Evolutionary conservation across 306 rosid species (phyloP).

Genomic region (Vicia faba): DNA sequence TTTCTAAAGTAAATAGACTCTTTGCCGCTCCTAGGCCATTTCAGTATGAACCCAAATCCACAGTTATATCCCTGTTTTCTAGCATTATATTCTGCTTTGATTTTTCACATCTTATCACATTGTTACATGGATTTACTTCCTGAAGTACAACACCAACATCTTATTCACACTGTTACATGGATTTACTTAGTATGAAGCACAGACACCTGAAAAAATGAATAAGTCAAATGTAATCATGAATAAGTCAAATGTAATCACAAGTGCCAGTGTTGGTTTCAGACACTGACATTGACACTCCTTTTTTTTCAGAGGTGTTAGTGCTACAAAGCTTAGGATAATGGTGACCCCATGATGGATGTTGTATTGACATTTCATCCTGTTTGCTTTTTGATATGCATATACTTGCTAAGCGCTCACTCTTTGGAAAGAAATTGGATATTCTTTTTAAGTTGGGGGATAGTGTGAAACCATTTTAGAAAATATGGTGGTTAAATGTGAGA

Average conservation of each 20-base stretch:
- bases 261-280: too few relatives aligned
- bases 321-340: too few relatives aligned
- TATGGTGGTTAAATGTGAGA: slow-evolving; percentile 27
- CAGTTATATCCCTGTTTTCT: neutral
- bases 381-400: slow-evolving; percentile 11
- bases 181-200: too few relatives aligned
- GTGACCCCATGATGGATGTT: neutral
- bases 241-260: too few relatives aligned
- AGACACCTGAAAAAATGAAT: too few relatives aligned
- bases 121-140: neutral
- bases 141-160: too few relatives aligned
- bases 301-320: too few relatives aligned
- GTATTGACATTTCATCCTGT: neutral
- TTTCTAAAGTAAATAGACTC: neutral
- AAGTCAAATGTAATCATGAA: too few relatives aligned
- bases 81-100: slow-evolving; percentile 5
- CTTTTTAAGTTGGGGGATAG: slow-evolving; percentile 10
- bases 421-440: neutral
- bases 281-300: too few relatives aligned
- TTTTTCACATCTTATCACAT: neutral
- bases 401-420: neutral
- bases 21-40: neutral
- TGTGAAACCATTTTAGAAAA: slow-evolving; percentile 6
- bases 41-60: slow-evolving; percentile 1
- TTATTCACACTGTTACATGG: too few relatives aligned